These are phyloP conservation scores for Fomitopsis schrenkii DNA, from an alignment of 1,284 basidiomycete species.

Conservation along the genomic window DNA sequence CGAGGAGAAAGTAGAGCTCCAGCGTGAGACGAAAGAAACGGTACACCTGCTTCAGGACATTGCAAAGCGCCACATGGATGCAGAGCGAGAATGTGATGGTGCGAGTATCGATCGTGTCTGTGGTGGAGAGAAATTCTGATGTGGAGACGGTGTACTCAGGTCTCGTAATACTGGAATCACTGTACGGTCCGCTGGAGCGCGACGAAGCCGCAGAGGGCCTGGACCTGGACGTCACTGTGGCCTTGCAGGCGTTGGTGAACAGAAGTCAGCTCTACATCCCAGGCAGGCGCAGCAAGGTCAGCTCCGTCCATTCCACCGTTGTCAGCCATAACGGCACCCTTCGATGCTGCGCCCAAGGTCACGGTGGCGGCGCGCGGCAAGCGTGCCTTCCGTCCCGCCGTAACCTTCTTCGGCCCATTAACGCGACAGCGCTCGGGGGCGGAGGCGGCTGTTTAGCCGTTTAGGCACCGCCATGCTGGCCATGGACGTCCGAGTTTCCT, in stretches of 20 bases:
- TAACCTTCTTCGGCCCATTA: neutral
- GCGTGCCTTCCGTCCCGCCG: neutral
- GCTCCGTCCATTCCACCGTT: slow-evolving; percentile 8
- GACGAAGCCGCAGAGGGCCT: slow-evolving; percentile 50
- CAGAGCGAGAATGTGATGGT: slow-evolving; percentile 34
- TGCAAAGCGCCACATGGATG: slow-evolving; percentile 40
- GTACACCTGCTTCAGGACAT: slow-evolving; percentile 38
- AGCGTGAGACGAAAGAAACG: slow-evolving; percentile 54
- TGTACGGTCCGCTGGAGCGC: slow-evolving; percentile 57
- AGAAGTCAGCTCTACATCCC: slow-evolving; percentile 80
- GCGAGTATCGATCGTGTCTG: slow-evolving; percentile 2
- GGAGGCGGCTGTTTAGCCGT: neutral
- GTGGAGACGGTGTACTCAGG: slow-evolving; percentile 35
- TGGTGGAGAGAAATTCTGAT: slow-evolving; percentile 23
- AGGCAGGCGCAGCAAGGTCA: slow-evolving; percentile 64
- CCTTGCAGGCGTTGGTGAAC: slow-evolving; percentile 80
- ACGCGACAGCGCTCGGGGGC: neutral
- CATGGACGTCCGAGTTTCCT: neutral
- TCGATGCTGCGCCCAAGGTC: neutral
- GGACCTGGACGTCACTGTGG: slow-evolving; percentile 71
- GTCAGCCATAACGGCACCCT: neutral
- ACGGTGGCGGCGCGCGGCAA: neutral
- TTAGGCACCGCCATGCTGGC: neutral
- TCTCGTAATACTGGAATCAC: slow-evolving; percentile 69
- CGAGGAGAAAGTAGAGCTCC: slow-evolving; percentile 55